Evolutionary conservation across 176 grass and related monocot genomes (phyloP), one percentile per base, ranked within the genome.

Genomic region (Paspalum notatum): DNA sequence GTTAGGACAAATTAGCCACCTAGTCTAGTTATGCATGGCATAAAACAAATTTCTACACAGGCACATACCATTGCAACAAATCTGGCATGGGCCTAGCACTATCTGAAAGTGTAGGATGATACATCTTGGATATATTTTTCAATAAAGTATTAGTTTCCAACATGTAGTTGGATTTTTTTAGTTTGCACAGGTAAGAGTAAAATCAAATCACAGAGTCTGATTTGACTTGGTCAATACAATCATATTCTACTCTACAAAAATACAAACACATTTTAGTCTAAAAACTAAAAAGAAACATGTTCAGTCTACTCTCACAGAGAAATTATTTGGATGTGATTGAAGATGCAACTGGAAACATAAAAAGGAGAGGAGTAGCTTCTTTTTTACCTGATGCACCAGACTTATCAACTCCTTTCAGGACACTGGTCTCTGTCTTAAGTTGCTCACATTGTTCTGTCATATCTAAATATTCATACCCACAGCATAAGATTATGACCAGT

Each of bases 321-420:
- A 32, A 32, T 3, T 32, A 43, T 71, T 77, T 13, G 3, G 14
- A 76, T 42, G 40, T 64, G 47, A 77, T 5, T 6, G 14, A 54
- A 40, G 52, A 64, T 55, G 82, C 12, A 37, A 55, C 44, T 47
- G 32, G 14, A 85, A 47, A 69, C 70, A 85, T 11, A 76, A 48
- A 70, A 84, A 38, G 41, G 39, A 89, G 6, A 75, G 15, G 8
- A 5, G 5, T 2, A 63, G 41, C 45, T 60, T 55, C 10, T 12
- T 61, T 62, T 88, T 80, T 81, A 89, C 71, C 87, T 76, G 71
- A 69, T 48, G 60, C 22, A 50, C 10, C 75, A 85, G 55, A 55
- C 46, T 27, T 89, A 89, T 85, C 77, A 71, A 63, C 64, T 58
- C 49, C 82, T 81, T 81, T 81, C 4, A 65, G 41, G 12, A 57